Base-by-base conservation (phyloP, 495 filamentous ascomycete genomes). In the Trichoderma erinaceum region DNA sequence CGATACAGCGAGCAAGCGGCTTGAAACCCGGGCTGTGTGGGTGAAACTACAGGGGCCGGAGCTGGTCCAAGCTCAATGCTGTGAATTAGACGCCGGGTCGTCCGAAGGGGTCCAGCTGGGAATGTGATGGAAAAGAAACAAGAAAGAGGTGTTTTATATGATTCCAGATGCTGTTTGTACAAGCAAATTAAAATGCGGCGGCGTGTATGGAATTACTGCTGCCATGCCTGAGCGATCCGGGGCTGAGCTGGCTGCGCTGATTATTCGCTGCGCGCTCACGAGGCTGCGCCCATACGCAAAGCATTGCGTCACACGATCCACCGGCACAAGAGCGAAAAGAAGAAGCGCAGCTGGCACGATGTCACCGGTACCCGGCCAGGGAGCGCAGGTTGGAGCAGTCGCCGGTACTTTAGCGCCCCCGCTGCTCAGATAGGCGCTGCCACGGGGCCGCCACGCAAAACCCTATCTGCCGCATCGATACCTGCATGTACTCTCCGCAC, bases 21-120 rank as follows among this genome's bases (percentile, higher is more conserved):
- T 56, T 56, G 50, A 56, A 56, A 56, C 50, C n/a, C 50, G 50
- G 50, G n/a, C 50, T 56, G 50, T 56, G 50, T 21, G 50, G 50
- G 50, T 56, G 50, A 56, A 56, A 56, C 50, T 56, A 21, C 18
- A 23, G 50, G 50, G 50, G 50, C 8, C n/a, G 50, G 3, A 56
- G n/a, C 43, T 15, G 12, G 43, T 46, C 18, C 1, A 16, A 16
- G 12, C 18, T 46, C 18, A 16, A 46, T 16, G 50, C n/a, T 16
- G 15, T 56, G 50, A n/a, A 56, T 56, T 56, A 56, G 50, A n/a
- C 50, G 50, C 50, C 50, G 50, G 50, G 50, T 56, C 50, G 50
- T 56, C 50, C 50, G 50, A 56, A 56, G 50, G 50, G 50, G 50
- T 56, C n/a, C 50, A 21, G 50, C n/a, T 56, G 50, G 21, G n/a